A percentile compares a stretch with the other conserved stretches of the same genome.
Conservation (phyloP, 352 stramenopile genomes). For the Plasmopara viticola region DNA sequence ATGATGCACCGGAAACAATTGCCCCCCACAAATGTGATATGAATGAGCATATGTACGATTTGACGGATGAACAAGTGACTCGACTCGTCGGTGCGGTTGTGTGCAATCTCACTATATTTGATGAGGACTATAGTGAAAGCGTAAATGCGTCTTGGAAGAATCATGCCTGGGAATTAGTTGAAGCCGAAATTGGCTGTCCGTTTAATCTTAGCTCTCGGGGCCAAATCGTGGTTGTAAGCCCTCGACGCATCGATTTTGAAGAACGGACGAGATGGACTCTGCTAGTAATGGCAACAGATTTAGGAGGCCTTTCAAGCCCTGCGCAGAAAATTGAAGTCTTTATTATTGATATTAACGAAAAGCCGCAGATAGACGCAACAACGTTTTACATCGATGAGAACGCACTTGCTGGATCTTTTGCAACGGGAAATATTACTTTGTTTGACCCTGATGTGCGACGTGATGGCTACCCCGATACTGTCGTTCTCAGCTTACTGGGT, state of each 20-base stretch:
- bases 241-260: conserved; percentile 17
- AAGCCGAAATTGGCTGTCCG: conserved; percentile 5
- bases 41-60: conserved; percentile 17
- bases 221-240: conserved; percentile 12
- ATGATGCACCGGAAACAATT: conserved; percentile 19
- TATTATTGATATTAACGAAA: conserved; percentile 20
- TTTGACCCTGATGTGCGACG: conserved; percentile 16
- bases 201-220: conserved; percentile 15
- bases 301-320: conserved; percentile 11
- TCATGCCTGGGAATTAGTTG: conserved; percentile 13
- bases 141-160: conserved; percentile 14
- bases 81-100: conserved; percentile 8
- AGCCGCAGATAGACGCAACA: conserved; percentile 5
- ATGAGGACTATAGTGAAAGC: conserved; percentile 12
- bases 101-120: conserved; percentile 15
- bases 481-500: conserved; percentile 5
- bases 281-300: conserved; percentile 14
- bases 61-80: conserved; percentile 9
- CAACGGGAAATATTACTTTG: conserved; percentile 11
- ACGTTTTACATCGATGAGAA: conserved; percentile 26
- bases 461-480: conserved; percentile 8
- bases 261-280: conserved; percentile 11
- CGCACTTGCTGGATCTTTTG: neutral
- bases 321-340: conserved; percentile 14
- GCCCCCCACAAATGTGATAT: conserved; percentile 12